phyloP scores from a whole-genome alignment of 202 grass and related monocot genomes.

The Schoenoplectus tabernaemontani region DNA sequence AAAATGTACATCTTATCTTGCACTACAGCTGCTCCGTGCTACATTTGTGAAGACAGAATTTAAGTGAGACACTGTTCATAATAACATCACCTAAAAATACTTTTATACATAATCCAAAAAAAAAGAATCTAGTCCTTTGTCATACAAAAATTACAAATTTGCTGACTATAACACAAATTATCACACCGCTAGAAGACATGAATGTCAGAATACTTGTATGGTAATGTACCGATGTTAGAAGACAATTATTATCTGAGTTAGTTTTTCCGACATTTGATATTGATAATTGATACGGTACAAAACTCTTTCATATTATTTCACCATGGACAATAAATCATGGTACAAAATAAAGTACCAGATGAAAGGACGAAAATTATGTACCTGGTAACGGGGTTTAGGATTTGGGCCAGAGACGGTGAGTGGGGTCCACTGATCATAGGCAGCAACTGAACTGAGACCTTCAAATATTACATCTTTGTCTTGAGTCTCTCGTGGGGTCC shows the following conservation, averaged over 20 bases:
- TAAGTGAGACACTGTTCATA: background rate
- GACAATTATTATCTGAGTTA: background rate
- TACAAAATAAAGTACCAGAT: slow-evolving; percentile 1
- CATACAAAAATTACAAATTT: background rate
- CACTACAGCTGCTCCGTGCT: slow-evolving; percentile 82
- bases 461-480: slow-evolving; percentile 92
- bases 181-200: background rate
- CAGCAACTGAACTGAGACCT: slow-evolving; percentile 64
- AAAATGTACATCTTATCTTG: slow-evolving; percentile 95
- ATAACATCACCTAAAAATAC: background rate
- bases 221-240: background rate
- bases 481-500: slow-evolving; percentile 51
- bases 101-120: background rate
- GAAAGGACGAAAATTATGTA: slow-evolving; percentile 21
- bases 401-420: slow-evolving; percentile 50
- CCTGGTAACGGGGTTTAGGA: slow-evolving; percentile 88
- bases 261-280: background rate
- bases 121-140: background rate
- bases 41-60: slow-evolving; percentile 31
- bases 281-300: too few species aligned
- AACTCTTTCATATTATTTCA: slow-evolving; percentile 1
- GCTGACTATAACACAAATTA: background rate
- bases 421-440: slow-evolving; percentile 73
- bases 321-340: background rate
- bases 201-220: background rate